Evolutionary conservation across 805 yeast genomes (phyloP), one percentile per base, ranked within the genome.

Genomic region (Schwanniomyces yamadae): DNA sequence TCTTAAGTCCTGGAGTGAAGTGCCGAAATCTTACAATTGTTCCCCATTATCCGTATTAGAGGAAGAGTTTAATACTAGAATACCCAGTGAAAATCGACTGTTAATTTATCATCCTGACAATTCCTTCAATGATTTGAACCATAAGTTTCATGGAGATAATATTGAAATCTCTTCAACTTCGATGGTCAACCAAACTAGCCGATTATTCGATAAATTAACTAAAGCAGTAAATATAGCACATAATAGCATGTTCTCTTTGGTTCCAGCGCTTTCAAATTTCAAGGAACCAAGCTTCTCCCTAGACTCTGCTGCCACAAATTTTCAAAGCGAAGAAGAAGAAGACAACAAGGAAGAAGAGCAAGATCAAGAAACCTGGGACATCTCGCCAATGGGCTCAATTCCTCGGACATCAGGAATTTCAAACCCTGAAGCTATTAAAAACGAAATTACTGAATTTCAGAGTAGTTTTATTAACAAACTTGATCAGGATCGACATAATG

Each of bases 361-460:
- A n/a, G 27, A 22, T 21, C 15, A 14, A 19, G 30, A 27, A 14
- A 5, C 15, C 9, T 30, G 23, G 19, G 20, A 31, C n/a, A 42
- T 39, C 7, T 16, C 26, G 12, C 15, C 12, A 6, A 10, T 24
- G 14, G 30, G 26, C 18, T 12, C 29, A n/a, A n/a, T n/a, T 16
- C 29, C 29, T 9, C 15, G 17, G 20, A 16, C n/a, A 27, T 18
- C 15, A 11, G 4, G 44, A 49, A 21, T 31, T 47, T 11, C 35
- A 43, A 20, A 28, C 11, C 19, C 19, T 28, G 7, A 14, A 12
- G 45, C 45, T 4, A 51, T 55, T 4, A 39, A 55, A 26, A 34
- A 43, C 18, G 67, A 61, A 35, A 55, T 62, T 29, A 48, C 52
- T 24, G 57, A 48, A 9, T 63, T 62, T 30, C 68, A 62, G 36